These are phyloP conservation scores for Colletotrichum higginsianum DNA, from an alignment of 2,329 filamentous ascomycete genomes.

Conservation along the genomic window DNA sequence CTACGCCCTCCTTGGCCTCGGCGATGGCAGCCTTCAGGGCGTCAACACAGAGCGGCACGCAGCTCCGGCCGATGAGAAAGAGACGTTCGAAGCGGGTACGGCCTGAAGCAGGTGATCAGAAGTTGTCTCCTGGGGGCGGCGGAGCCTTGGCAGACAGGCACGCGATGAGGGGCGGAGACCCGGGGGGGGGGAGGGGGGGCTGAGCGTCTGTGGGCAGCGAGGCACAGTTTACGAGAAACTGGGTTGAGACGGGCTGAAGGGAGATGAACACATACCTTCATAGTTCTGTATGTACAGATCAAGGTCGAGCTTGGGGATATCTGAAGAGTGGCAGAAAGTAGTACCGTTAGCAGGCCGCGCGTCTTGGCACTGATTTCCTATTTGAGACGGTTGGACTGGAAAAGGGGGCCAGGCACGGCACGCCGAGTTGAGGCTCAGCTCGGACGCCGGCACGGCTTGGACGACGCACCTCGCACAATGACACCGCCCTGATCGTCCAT, in stretches of 20 bases:
- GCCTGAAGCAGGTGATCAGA: conserved; percentile 64
- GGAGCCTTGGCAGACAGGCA: conserved; percentile 36
- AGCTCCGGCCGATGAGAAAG: conserved; percentile 84
- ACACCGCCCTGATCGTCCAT: conserved; percentile 63
- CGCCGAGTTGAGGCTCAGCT: conserved; percentile 25
- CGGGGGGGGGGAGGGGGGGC: conserved; percentile 7
- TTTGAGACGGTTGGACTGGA: conserved; percentile 15
- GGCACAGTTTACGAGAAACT: conserved; percentile 36
- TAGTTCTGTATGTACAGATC: conserved; percentile 94
- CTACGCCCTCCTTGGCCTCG: conserved; percentile 83
- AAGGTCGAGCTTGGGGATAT: conserved; percentile 85
- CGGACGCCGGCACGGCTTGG: conserved; percentile 21
- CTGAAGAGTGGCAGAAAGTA: conserved; percentile 28
- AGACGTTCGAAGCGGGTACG: conserved; percentile 87
- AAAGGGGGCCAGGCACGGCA: background rate
- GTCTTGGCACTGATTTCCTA: conserved; percentile 37
- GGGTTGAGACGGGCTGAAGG: conserved; percentile 18
- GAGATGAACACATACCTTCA: conserved; percentile 69
- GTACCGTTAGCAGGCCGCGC: conserved; percentile 37
- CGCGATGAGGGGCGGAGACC: conserved; percentile 19
- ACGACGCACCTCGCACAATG: conserved; percentile 62
- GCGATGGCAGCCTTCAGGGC: conserved; percentile 83
- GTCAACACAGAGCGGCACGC: conserved; percentile 81
- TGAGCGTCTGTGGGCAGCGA: conserved; percentile 30
- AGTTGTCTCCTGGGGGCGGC: conserved; percentile 13